Conservation (phyloP, 805 yeast species). For the Lachancea cidri region DNA sequence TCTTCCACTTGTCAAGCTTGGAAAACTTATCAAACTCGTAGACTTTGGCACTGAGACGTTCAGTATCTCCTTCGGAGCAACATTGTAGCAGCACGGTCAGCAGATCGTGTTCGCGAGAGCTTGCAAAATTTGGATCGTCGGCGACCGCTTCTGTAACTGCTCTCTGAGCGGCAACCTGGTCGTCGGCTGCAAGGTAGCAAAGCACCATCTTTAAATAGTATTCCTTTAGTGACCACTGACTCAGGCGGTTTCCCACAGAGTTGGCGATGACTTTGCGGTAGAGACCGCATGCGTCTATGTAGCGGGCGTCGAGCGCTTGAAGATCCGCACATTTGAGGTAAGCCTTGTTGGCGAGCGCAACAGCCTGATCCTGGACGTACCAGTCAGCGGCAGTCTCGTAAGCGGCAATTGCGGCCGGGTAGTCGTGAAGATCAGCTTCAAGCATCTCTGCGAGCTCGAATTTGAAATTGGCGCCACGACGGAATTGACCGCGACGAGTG, state of each 20-base stretch:
- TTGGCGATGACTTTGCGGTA: conserved; percentile 77
- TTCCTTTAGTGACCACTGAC: conserved; percentile 91
- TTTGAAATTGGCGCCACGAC: conserved; percentile 93
- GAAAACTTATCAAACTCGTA: conserved; percentile 82
- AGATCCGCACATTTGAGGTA: conserved; percentile 86
- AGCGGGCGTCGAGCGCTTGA: conserved; percentile 70
- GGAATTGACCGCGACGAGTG: conserved; percentile 87
- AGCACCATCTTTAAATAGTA: conserved; percentile 80
- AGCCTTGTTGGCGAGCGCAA: conserved; percentile 84
- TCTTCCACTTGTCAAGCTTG: conserved; percentile 88
- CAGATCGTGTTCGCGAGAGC: conserved; percentile 70
- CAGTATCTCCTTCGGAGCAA: conserved; percentile 75
- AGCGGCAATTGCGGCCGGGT: conserved; percentile 61
- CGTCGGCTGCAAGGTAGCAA: conserved; percentile 79
- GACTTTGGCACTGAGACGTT: conserved; percentile 65
- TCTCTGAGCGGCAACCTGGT: conserved; percentile 78
- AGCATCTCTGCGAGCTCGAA: conserved; percentile 85
- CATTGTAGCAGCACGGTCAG: conserved; percentile 63
- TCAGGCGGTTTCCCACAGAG: conserved; percentile 64
- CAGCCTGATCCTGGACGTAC: conserved; percentile 90
- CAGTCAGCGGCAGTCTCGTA: conserved; percentile 96
- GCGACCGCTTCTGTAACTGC: conserved; percentile 56
- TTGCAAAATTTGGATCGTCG: conserved; percentile 71
- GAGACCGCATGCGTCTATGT: conserved; percentile 65
- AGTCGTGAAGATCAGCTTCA: conserved; percentile 68